Base-by-base conservation (phyloP, 768 basidiomycete species). In the Naganishia onofrii region DNA sequence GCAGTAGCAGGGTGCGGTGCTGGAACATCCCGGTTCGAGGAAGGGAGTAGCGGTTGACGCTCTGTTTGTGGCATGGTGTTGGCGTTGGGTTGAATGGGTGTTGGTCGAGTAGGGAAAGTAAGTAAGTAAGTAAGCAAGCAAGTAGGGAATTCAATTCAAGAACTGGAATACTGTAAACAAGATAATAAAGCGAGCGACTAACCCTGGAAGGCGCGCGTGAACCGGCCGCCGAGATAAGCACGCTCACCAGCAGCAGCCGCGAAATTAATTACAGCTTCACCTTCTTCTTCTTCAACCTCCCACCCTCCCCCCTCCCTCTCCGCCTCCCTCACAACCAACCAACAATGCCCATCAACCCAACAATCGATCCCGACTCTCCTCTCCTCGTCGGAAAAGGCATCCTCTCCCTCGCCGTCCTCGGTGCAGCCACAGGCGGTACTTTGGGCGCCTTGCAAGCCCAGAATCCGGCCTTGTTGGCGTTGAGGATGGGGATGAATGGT, bases 401-500 rank as follows among this genome's bases (percentile, higher is more conserved):
- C 12, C 34, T 74, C 19, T 53, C 71, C 8, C 71, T 74, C 26
- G 91, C 89, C 69, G 81, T 83, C 60, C 73, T 85, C 36, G 87
- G 88, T 71, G 88, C 86, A 44, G 70, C 78, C 1, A 74, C 83
- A 17, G 82, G 83, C 51, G 84, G 83, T 17, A 76, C 84, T 2
- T 83, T 85, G 70, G 85, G 83, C 34, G 77, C 87, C 44, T 72
- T 86, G 32, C 84, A 82, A 72, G 81, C 85, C 15, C 84, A 84
- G 69, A 84, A 85, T 51, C 84, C 82, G 82, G 83, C 83, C 5
- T 75, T 85, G 10, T 79, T 88, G 23, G 85, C 88, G 34, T 75
- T 85, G 13, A 85, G 87, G 44, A 86, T 91, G 69, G 88, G 87
- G 21, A 72, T 90, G 26, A 93, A 93, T 76, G 87, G 88, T 55